phyloP scores from a whole-genome alignment of 2,329 filamentous ascomycete genomes.

The Trichoderma sp. region DNA sequence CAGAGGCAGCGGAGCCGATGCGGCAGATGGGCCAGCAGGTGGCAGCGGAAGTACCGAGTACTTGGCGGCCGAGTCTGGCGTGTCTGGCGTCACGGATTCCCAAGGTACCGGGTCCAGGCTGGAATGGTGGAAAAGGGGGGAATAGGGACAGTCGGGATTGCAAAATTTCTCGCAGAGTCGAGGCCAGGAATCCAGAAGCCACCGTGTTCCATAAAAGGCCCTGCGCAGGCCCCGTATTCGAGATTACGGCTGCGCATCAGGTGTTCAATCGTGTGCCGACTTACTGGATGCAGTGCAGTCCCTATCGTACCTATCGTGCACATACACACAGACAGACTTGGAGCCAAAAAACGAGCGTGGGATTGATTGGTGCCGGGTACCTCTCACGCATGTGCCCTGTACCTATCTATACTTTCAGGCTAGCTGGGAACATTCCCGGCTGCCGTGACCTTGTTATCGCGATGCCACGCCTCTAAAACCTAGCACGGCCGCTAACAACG shows the following conservation, averaged over 20 bases:
- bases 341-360: not conserved
- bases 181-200: not conserved
- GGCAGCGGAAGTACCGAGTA: not conserved
- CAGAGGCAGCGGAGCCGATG: slow-evolving; percentile 9
- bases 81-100: not conserved
- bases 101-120: not conserved
- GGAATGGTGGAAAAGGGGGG: not conserved
- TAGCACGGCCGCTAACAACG: slow-evolving; percentile 14
- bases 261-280: slow-evolving; percentile 1
- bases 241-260: not conserved
- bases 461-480: not conserved
- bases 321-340: not conserved
- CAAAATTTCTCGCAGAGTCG: not conserved
- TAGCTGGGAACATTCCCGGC: not conserved
- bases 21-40: slow-evolving; percentile 6
- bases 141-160: not conserved
- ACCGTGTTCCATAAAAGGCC: not conserved
- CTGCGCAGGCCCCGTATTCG: not conserved
- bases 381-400: not conserved
- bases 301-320: too few relatives aligned
- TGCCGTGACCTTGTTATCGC: slow-evolving; percentile 1
- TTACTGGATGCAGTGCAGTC: not conserved
- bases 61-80: not conserved
- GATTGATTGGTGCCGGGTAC: not conserved
- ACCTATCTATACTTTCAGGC: not conserved